Base-by-base conservation (phyloP, 176 grass and related monocot genomes). In the Rhynchospora breviuscula region DNA sequence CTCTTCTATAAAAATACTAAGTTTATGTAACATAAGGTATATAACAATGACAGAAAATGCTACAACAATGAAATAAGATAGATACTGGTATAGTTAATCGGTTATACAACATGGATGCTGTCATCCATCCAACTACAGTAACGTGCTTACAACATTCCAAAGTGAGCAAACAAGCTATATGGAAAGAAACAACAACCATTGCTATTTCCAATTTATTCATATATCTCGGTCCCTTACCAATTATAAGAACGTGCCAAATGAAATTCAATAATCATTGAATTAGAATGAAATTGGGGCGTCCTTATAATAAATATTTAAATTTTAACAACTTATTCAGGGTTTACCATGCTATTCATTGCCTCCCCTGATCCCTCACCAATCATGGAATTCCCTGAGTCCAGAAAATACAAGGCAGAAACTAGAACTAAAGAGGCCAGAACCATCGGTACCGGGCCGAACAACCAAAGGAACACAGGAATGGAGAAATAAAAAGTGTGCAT, bases 391-490 rank as follows among this genome's bases (percentile, higher is more conserved):
- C 79, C 79, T 12, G 79, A 81, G 10, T 81, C 79, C 31, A 81
- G 60, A 81, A 64, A 81, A 47, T 81, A 81, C 2, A 81, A 59
- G 40, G 49, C 29, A 63, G 13, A 9, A 48, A 81, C 79, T 14
- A 81, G 44, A 64, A 43, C 33, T 3, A 10, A 63, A 8, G 79
- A 59, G 44, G 59, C 65, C 10, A 81, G 15, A 51, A 81, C 35
- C 94, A 97, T 91, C 3, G 94, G 92, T 12, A 94, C 83, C 51
- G 92, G 90, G 0, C 94, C 94, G 46, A 97, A 97, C 1, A 93
- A 89, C 95, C 90, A 97, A 49, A 92, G 82, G 78, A 97, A 94
- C 46, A 94, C 72, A 18, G 90, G 84, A 40, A 94, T 84, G 8
- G 94, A 89, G 0, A 85, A 86, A 82, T 97, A 94, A 84, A 97